These are phyloP conservation scores for Suillus bovinus DNA, from an alignment of 768 basidiomycete genomes.

Conservation along the genomic window DNA sequence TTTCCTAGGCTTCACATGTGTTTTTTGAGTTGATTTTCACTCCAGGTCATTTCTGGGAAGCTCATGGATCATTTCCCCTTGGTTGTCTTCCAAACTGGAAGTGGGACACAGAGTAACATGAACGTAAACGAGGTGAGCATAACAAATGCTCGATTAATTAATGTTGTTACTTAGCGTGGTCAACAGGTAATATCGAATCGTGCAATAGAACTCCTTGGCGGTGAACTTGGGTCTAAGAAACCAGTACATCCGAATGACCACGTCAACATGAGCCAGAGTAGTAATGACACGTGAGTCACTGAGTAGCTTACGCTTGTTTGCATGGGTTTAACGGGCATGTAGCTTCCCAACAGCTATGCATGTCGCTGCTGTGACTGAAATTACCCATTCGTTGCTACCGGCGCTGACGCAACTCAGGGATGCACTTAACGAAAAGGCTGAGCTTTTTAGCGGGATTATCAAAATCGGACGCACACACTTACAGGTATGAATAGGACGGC, in stretches of 20 bases:
- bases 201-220: constrained; percentile 95
- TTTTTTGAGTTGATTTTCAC: constrained; percentile 6
- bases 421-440: constrained; percentile 80
- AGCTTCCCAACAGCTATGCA: constrained; percentile 99
- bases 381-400: constrained; percentile 77
- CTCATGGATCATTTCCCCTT: constrained; percentile 95
- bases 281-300: constrained; percentile 88
- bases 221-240: constrained; percentile 91
- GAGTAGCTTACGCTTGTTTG: not conserved
- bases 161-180: not conserved
- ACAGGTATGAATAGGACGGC: constrained; percentile 46
- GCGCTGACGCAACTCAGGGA: constrained; percentile 82
- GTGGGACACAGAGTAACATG: constrained; percentile 99
- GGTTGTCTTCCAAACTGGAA: constrained; percentile 99
- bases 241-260: constrained; percentile 99
- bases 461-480: constrained; percentile 99
- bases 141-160: not conserved
- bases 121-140: constrained; percentile 86
- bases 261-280: constrained; percentile 98
- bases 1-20: not conserved
- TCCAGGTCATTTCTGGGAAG: constrained; percentile 92
- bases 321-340: constrained; percentile 4
- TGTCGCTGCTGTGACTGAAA: constrained; percentile 90
- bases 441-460: constrained; percentile 87
- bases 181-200: constrained; percentile 93